Evolutionary conservation across 495 filamentous ascomycete genomes (phyloP), one percentile per base, ranked within the genome.

Genomic region (Cercophora newfieldiana): DNA sequence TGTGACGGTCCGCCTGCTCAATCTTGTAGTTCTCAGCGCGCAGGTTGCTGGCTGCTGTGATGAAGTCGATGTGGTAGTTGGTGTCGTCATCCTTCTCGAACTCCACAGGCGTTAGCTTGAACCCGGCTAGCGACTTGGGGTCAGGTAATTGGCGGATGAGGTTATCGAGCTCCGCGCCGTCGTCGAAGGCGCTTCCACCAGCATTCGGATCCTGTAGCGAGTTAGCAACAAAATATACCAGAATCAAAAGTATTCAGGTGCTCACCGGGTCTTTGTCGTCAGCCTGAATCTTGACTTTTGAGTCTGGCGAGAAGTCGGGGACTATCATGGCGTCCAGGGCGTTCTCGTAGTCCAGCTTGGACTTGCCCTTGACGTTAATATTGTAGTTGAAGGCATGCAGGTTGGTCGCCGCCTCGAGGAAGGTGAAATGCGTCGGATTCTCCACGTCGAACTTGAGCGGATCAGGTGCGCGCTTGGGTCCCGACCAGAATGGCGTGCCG

Each of bases 81-180:
- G 89, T 92, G 79, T 98, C 96, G 68, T 99, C 95, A 71, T 99
- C 96, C 83, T 99, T 99, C 81, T 99, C 96, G 71, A 99, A 99
- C 74, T 99, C 96, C 14, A 98, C 96, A 1, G 93, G 91, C 49
- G 86, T 86, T 51, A 99, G 82, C 74, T 92, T 91, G 83, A 94
- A 96, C 14, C 92, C 92, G 30, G 90, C 88, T 30, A 98, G 80
- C 12, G 87, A 83, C 69, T 90, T 93, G 31, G 94, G 88, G 1
- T 89, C 81, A 3, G 96, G 96, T 22, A 99, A 82, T 55, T 81
- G 79, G 30, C 79, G 67, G 8, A 88, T 80, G 29, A 99, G 85
- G 44, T 85, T 82, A 65, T 89, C 79, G 30, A 97, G 81, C 70
- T 92, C 91, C 14, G 86, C 81, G 56, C 81, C 82, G 73, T 97